phyloP scores from a whole-genome alignment of 306 rosid genomes.

The Vigna radiata region DNA sequence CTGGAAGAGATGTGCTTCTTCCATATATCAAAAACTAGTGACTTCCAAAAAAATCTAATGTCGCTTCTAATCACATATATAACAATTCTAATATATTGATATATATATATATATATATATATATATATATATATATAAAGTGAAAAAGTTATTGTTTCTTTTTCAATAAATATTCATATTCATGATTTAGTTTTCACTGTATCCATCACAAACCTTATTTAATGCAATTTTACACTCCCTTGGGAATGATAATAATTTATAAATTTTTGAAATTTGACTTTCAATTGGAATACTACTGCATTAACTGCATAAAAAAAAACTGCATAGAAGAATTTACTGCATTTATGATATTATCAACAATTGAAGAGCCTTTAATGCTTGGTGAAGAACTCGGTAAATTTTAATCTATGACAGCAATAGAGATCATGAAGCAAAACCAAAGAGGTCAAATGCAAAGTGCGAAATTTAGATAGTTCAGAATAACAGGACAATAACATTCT shows the following conservation, averaged over 20 bases:
- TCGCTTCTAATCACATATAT: too few species aligned
- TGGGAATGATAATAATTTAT: slow-evolving; percentile 35
- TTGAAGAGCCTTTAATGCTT: slow-evolving; percentile 15
- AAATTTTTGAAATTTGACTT: slow-evolving; percentile 8
- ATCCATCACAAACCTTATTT: background rate
- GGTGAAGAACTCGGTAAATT: background rate
- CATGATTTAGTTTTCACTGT: background rate
- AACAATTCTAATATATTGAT: too few species aligned
- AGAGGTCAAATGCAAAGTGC: background rate
- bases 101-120: too few species aligned
- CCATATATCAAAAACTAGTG: too few species aligned
- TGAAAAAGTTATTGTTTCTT: too few species aligned
- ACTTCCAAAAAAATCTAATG: too few species aligned
- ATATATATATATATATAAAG: too few species aligned
- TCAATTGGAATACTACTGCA: background rate
- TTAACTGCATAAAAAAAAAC: background rate
- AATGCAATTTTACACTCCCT: background rate
- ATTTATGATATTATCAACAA: background rate
- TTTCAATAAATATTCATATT: background rate
- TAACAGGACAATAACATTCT: slow-evolving; percentile 15
- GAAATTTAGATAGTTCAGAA: background rate
- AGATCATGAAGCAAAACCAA: background rate
- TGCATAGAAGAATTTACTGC: background rate
- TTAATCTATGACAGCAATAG: background rate
- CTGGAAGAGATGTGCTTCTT: too few species aligned